Conservation (phyloP, 129 eudicot genomes). For the Helianthus tuberosus region DNA sequence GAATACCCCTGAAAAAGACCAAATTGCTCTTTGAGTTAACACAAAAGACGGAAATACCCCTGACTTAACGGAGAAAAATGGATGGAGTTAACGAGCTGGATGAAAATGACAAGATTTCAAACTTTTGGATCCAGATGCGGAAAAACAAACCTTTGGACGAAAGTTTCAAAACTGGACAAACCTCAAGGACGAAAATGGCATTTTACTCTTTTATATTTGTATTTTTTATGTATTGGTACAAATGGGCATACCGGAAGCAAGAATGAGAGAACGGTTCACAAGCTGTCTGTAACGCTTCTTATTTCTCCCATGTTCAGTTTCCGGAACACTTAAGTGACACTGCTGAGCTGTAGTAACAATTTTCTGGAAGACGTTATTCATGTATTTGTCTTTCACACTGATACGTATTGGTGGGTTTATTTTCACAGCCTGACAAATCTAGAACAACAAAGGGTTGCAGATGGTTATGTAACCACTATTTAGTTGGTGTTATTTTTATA, state of each 20-base stretch:
- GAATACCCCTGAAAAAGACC: too few relatives aligned
- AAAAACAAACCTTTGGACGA: too few relatives aligned
- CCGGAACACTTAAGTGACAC: constrained; percentile 77
- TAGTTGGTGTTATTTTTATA: constrained; percentile 6
- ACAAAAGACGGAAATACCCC: too few relatives aligned
- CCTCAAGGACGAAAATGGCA: too few relatives aligned
- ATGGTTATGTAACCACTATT: constrained; percentile 12
- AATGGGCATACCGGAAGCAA: constrained; percentile 59
- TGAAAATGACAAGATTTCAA: too few relatives aligned
- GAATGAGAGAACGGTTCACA: constrained; percentile 60
- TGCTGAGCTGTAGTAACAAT: constrained; percentile 75
- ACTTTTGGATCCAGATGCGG: too few relatives aligned
- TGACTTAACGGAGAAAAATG: too few relatives aligned
- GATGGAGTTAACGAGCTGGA: too few relatives aligned
- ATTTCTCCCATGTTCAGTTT: constrained; percentile 71
- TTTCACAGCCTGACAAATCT: constrained; percentile 76
- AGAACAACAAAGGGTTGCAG: constrained; percentile 17
- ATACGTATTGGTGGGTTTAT: constrained; percentile 74
- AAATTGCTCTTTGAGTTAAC: too few relatives aligned
- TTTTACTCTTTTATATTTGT: background rate
- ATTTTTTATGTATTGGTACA: background rate
- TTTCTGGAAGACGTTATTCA: constrained; percentile 63
- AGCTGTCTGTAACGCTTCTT: constrained; percentile 64
- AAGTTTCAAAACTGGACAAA: too few relatives aligned
- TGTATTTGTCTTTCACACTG: constrained; percentile 65